Conservation (phyloP, 192 early-diverging fungal species). For the Podila clonocystis region DNA sequence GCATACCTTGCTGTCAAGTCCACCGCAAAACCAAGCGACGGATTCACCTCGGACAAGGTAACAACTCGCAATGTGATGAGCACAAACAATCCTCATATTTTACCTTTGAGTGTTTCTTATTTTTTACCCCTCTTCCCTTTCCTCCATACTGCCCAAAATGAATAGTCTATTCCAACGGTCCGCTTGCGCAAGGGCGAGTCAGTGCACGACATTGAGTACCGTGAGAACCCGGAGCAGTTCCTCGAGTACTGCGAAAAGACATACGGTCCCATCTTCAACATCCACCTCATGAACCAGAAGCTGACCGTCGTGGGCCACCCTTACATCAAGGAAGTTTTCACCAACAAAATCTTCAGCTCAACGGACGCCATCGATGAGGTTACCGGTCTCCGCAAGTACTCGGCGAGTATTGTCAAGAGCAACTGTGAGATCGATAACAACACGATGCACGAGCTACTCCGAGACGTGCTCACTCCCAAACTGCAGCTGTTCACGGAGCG, state of each 20-base stretch:
- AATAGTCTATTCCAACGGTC: conserved; percentile 20
- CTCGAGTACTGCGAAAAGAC: no score
- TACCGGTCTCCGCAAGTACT: conserved; percentile 13
- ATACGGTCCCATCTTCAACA: conserved; percentile 25
- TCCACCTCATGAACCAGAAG: conserved; percentile 5
- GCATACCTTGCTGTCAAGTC: conserved; percentile 25
- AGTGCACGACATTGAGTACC: conserved; percentile 29
- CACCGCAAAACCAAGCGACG: neutral
- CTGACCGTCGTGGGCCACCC: conserved; percentile 34
- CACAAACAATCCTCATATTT: neutral
- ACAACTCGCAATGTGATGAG: neutral
- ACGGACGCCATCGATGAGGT: conserved; percentile 33
- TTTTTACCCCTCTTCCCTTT: neutral
- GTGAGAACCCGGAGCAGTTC: conserved; percentile 12
- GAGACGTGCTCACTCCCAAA: conserved; percentile 37
- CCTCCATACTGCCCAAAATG: neutral
- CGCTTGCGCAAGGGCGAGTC: conserved; percentile 20
- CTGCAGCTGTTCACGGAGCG: conserved; percentile 24
- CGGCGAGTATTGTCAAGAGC: conserved; percentile 17
- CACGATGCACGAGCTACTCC: conserved; percentile 23
- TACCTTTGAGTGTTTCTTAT: no score
- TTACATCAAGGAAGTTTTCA: conserved; percentile 40
- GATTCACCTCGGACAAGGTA: conserved; percentile 25
- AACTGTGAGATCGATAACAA: conserved; percentile 10
- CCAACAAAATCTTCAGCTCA: conserved; percentile 21